Evolutionary conservation across 2,329 filamentous ascomycete species (phyloP).

Genomic region (Amesomyces nigricolor): DNA sequence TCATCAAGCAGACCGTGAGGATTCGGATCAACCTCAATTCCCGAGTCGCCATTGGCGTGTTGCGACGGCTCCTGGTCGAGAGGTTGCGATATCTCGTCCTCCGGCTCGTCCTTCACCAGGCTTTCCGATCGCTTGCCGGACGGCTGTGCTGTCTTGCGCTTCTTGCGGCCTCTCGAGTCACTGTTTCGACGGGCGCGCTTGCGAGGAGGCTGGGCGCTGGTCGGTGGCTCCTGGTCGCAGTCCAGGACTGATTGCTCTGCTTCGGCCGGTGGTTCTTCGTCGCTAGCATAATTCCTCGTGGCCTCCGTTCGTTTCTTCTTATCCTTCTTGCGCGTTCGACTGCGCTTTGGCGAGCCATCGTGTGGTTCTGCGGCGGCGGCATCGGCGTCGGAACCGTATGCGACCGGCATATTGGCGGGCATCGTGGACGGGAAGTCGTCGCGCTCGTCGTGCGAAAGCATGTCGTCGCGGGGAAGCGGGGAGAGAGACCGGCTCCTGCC

Average conservation of each 20-base stretch:
- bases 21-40: not conserved
- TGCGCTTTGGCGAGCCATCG: not conserved
- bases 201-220: slow-evolving; percentile 3
- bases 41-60: not conserved
- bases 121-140: not conserved
- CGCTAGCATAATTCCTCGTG: not conserved
- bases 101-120: not conserved
- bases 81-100: too few species aligned
- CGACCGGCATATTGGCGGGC: not conserved
- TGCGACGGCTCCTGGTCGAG: not conserved
- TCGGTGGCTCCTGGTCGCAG: not conserved
- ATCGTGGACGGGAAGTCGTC: slow-evolving; percentile 10
- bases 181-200: slow-evolving; percentile 3
- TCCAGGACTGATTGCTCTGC: not conserved
- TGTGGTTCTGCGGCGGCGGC: not conserved
- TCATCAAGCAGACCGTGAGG: too few species aligned
- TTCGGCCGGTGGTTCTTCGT: not conserved
- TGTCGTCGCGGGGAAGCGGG: slow-evolving; percentile 15
- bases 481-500: slow-evolving; percentile 15
- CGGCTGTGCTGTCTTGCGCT: not conserved
- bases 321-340: not conserved
- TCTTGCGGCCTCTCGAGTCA: slow-evolving; percentile 3
- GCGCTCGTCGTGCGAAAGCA: not conserved
- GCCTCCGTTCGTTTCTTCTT: slow-evolving; percentile 1
- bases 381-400: not conserved